A percentile compares a stretch with the other conserved stretches of the same genome.
Evolutionary conservation across 2,329 filamentous ascomycete genomes (phyloP).

Genomic region (Aureobasidium subglaciale): DNA sequence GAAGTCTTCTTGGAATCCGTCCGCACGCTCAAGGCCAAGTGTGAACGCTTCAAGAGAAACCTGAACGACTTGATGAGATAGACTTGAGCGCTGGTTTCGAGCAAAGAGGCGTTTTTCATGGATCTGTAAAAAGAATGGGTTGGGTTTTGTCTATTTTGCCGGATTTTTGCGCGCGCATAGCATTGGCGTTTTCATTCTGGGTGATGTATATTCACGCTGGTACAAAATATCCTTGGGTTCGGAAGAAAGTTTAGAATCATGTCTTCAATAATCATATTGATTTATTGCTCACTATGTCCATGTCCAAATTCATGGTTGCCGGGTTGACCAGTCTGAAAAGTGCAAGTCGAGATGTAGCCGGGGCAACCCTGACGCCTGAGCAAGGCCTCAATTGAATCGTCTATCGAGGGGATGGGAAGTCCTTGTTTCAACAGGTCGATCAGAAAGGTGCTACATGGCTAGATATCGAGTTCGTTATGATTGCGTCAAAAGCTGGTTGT

Average conservation of each 20-base stretch:
- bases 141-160: neutral
- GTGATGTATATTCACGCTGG: slow-evolving; percentile 8
- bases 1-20: slow-evolving; percentile 87
- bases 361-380: too few relatives aligned
- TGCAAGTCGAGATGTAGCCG: too few relatives aligned
- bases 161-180: slow-evolving; percentile 16
- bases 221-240: neutral
- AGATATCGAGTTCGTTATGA: too few relatives aligned
- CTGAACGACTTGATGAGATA: slow-evolving; percentile 40
- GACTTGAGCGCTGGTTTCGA: neutral
- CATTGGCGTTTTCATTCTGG: slow-evolving; percentile 16
- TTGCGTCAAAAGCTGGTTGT: too few relatives aligned
- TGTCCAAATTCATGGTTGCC: too few relatives aligned
- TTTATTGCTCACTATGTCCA: neutral
- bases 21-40: slow-evolving; percentile 79
- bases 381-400: too few relatives aligned
- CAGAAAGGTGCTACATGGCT: too few relatives aligned
- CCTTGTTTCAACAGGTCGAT: too few relatives aligned
- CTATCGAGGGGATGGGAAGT: too few relatives aligned
- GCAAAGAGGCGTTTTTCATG: neutral
- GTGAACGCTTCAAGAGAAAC: slow-evolving; percentile 63
- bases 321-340: too few relatives aligned
- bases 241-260: neutral
- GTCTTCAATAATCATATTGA: neutral
- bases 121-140: neutral